Evolutionary conservation across 257 asterid species (phyloP).

Genomic region (Thymus quinquecostatus): DNA sequence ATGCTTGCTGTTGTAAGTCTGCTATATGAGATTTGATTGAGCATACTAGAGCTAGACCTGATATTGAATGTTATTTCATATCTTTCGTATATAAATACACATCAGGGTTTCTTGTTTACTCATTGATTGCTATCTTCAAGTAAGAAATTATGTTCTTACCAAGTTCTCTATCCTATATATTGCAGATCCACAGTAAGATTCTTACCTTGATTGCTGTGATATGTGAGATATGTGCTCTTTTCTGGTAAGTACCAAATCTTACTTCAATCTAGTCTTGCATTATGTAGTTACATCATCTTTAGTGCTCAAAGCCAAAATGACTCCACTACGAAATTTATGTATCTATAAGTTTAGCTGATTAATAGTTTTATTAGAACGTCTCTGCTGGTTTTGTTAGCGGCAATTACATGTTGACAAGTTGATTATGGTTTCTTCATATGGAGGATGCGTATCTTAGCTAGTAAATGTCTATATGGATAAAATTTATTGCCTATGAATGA

Average conservation of each 20-base stretch:
- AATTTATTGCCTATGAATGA: too few relatives aligned
- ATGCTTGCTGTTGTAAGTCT: neutral
- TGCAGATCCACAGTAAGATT: conserved; percentile 93
- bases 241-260: conserved; percentile 63
- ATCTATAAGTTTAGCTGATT: neutral
- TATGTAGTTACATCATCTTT: conserved; percentile 14
- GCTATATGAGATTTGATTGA: neutral
- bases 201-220: conserved; percentile 80
- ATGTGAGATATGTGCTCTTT: conserved; percentile 84
- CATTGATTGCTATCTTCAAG: neutral
- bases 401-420: neutral
- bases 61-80: neutral
- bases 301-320: neutral
- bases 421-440: neutral
- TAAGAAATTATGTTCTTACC: neutral
- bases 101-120: conserved; percentile 12
- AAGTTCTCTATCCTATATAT: conserved; percentile 25
- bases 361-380: neutral
- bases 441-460: neutral
- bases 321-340: neutral
- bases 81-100: neutral
- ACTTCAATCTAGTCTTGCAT: conserved; percentile 30
- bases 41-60: neutral
- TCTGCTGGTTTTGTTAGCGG: neutral
- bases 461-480: too few relatives aligned